phyloP scores from a whole-genome alignment of 148 eudicot species.

The Arbutus unedo region DNA sequence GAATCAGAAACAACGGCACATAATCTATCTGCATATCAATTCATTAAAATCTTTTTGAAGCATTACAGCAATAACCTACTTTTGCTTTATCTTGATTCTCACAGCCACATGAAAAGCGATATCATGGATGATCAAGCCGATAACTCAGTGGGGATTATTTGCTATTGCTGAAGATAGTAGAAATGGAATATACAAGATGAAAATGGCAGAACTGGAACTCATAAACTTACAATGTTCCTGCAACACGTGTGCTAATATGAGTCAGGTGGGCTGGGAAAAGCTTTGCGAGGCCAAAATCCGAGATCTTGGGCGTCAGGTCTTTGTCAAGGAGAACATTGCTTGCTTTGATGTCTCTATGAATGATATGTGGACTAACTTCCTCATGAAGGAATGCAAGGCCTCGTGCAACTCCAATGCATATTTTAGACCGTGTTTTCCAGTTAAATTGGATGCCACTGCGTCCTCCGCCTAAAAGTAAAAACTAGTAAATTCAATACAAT shows the following conservation, averaged over 20 bases:
- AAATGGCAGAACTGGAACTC: neutral
- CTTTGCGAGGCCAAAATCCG: constrained; percentile 95
- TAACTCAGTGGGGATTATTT: neutral
- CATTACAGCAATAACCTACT: neutral
- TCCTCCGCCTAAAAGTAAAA: constrained; percentile 38
- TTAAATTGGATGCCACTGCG: constrained; percentile 36
- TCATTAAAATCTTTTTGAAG: neutral
- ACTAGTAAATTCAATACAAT: neutral
- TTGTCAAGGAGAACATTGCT: constrained; percentile 86
- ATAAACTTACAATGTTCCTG: constrained; percentile 79
- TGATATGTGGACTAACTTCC: constrained; percentile 61
- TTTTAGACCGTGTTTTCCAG: constrained; percentile 56
- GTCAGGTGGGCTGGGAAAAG: constrained; percentile 64
- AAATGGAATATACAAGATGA: neutral
- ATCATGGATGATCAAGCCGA: neutral
- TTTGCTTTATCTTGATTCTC: neutral
- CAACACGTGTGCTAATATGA: constrained; percentile 83
- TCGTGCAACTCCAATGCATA: constrained; percentile 71
- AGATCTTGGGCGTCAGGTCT: constrained; percentile 64
- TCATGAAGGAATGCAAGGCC: constrained; percentile 89
- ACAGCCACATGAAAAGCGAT: neutral
- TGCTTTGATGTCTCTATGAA: constrained; percentile 92
- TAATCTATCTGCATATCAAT: neutral
- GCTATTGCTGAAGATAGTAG: neutral
- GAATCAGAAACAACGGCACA: neutral